Evolutionary conservation across 768 basidiomycete genomes (phyloP), one percentile per base, ranked within the genome.

Genomic region (Boletus patriciae): DNA sequence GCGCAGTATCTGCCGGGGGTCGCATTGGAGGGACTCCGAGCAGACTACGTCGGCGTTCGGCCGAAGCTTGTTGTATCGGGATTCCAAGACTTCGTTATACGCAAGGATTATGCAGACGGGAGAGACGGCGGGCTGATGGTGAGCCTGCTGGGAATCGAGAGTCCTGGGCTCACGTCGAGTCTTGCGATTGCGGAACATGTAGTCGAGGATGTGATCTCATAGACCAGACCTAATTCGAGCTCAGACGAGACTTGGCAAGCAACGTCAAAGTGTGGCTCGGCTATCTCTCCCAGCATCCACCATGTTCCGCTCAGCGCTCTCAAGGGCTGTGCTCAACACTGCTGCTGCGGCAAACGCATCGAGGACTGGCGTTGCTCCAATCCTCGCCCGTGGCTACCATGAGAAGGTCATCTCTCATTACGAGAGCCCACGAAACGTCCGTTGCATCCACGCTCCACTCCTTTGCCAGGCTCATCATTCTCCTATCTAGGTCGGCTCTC

Each of bases 341-440:
- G 72, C 77, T 62, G 73, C 82, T 56, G 79, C 82, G 60, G 74
- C 79, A 37, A 73, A 62, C 50, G 64, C 74, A 42, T 59, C 76
- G 31, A 77, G 76, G 52, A 62, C 76, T 33, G 67, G 74, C 27
- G 52, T 80, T 12, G 73, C 79, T 4, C 84, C 87, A n/a, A 67
- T 81, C 19, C 71, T 82, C 52, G 77, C 80, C 64, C 85, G 94
- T 66, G 80, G 78, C 6, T 98, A 98, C 70, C 95, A 98, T 70
- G 93, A 95, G 73, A 97, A 98, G 68, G 96, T 98, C 48, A 93
- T 95, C 62, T 90, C 92, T 25, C 97, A 98, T 77, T 98, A 98
- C 74, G 96, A 98, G 80, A 86, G 83, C 75, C 97, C 97, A 62
- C 86, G 90, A 80, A 99, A 99, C 77, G 96, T 98, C 66, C 51